Percentiles rank a stretch among this genome's conserved stretches.
Conservation (phyloP, 2,329 filamentous ascomycete species). For the Pseudocercospora macadamiae region DNA sequence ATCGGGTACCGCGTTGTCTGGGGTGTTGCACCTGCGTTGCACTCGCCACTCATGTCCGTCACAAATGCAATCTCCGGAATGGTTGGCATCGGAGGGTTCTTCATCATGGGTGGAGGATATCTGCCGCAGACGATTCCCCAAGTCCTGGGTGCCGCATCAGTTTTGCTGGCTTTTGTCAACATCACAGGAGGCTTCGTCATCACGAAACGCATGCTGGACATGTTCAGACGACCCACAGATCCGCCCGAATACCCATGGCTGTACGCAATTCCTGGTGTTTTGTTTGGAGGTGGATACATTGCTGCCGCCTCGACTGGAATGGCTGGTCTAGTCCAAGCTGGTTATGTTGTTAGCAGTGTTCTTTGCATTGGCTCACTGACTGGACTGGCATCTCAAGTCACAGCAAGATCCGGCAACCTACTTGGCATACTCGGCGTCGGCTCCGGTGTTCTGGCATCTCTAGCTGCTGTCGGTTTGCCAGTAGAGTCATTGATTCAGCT, state of each 20-base stretch:
- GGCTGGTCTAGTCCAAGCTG: constrained; percentile 81
- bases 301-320: constrained; percentile 80
- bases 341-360: constrained; percentile 81
- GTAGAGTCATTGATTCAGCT: constrained; percentile 80
- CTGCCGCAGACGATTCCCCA: constrained; percentile 79
- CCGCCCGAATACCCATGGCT: constrained; percentile 88
- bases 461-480: constrained; percentile 79
- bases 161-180: constrained; percentile 84
- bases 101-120: constrained; percentile 82
- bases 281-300: constrained; percentile 81
- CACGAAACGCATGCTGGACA: constrained; percentile 90
- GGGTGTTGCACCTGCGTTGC: constrained; percentile 80
- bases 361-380: constrained; percentile 85
- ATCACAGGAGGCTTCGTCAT: constrained; percentile 88
- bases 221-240: constrained; percentile 84
- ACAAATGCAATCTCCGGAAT: constrained; percentile 90
- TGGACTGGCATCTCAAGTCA: constrained; percentile 77
- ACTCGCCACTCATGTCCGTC: constrained; percentile 89
- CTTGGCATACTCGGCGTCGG: constrained; percentile 84
- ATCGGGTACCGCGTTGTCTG: constrained; percentile 89
- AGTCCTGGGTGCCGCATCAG: constrained; percentile 74
- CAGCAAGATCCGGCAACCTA: constrained; percentile 81
- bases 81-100: constrained; percentile 86
- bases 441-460: constrained; percentile 79
- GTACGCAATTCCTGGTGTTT: constrained; percentile 73